Evolutionary conservation across 768 basidiomycete species (phyloP), one percentile per base, ranked within the genome.

Genomic region (Trametes cingulata): DNA sequence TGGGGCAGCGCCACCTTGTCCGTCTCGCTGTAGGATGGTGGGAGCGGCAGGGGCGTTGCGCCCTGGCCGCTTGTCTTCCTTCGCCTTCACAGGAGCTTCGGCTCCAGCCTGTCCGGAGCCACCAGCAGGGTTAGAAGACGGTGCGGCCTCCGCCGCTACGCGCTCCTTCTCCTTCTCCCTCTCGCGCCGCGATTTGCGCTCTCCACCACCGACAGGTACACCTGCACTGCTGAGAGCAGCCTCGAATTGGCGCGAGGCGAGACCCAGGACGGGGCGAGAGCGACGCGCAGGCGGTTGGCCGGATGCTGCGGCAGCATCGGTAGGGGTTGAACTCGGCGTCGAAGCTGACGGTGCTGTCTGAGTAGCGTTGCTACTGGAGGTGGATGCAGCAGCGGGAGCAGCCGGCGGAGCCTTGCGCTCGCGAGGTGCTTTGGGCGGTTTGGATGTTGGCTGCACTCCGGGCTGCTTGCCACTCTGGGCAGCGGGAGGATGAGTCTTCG

Each of bases 161-260:
- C 58, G 58, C 37, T 58, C 67, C 39, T 67, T 71, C 8, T 72
- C 72, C 61, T 67, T 75, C 65, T 76, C 77, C 9, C 71, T 72
- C 67, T 74, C 77, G 19, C 74, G 69, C 24, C 78, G 74, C 8
- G 69, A 37, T 35, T 68, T 62, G 12, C 69, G 65, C 2, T 69
- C 58, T 3, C 61, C 67, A 6, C 47, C 45, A n/a, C 45, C 22
- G 29, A 54, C 53, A 2, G 53, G 42, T 4, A 84, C 83, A 6
- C 85, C 85, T 0, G 84, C 83, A 0, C 86, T 84, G 57, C 72
- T 89, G 27, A 91, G 72, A 8, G 90, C 90, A 7, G 84, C 88
- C 65, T 90, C 88, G 52, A 91, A 86, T 14, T 90, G 86, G 13
- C 88, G 78, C 3, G 83, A 84, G 0, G 79, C 85, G 8, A 87